Evolutionary conservation across 176 grass and related monocot genomes (phyloP).

Genomic region (Puya raimondii): DNA sequence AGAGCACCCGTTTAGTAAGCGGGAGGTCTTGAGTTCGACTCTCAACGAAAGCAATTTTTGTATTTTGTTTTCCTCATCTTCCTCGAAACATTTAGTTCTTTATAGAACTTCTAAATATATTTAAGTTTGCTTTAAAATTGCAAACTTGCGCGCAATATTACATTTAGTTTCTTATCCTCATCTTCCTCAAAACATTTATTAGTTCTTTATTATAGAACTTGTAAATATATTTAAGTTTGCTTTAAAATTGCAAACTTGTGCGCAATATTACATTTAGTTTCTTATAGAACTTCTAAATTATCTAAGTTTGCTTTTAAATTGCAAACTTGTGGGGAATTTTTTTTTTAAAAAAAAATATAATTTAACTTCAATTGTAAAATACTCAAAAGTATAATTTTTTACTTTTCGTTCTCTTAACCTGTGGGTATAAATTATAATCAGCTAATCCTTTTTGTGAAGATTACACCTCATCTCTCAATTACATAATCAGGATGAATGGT

Average conservation of each 20-base stretch:
- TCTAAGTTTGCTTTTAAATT: too few species aligned
- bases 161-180: not conserved
- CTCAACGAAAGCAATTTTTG: slow-evolving; percentile 36
- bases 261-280: not conserved
- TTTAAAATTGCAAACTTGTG: not conserved
- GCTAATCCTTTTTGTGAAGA: too few species aligned
- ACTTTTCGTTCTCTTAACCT: too few species aligned
- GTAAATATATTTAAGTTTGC: not conserved
- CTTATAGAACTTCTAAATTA: not conserved
- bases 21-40: slow-evolving; percentile 62
- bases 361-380: too few species aligned
- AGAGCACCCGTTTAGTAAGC: slow-evolving; percentile 73
- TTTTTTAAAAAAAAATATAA: too few species aligned
- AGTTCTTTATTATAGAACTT: not conserved
- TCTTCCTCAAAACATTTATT: not conserved
- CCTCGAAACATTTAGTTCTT: not conserved
- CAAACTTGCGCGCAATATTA: not conserved
- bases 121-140: too few species aligned
- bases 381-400: too few species aligned
- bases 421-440: too few species aligned
- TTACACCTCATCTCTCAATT: too few species aligned
- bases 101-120: not conserved
- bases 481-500: too few species aligned
- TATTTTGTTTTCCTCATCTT: not conserved
- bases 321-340: not conserved